A percentile compares a stretch with the other conserved stretches of the same genome.
phyloP scores from a whole-genome alignment of 768 basidiomycete species.

The Psilocybe sp. region DNA sequence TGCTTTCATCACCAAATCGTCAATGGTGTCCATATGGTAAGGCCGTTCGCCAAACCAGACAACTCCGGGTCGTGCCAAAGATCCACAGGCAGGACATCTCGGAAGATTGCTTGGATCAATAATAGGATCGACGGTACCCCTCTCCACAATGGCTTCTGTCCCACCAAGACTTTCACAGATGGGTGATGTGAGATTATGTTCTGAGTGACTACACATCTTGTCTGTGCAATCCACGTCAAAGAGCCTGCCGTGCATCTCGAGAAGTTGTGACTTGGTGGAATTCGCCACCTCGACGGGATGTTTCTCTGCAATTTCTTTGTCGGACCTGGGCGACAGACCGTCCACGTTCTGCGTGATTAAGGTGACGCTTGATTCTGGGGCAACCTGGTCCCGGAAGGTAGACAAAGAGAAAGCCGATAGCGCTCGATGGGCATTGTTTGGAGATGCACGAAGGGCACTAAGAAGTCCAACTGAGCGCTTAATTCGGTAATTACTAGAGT shows the following conservation, averaged over 20 bases:
- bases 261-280: slow-evolving; percentile 20
- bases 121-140: slow-evolving; percentile 29
- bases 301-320: slow-evolving; percentile 23
- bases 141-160: slow-evolving; percentile 38
- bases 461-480: slow-evolving; percentile 7
- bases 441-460: slow-evolving; percentile 45
- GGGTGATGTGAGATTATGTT: slow-evolving; percentile 39
- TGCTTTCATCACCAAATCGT: slow-evolving; percentile 37
- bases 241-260: slow-evolving; percentile 65
- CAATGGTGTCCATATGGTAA: slow-evolving; percentile 34
- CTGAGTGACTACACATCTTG: slow-evolving; percentile 33
- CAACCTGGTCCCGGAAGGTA: slow-evolving; percentile 30
- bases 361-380: slow-evolving; percentile 42
- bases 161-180: slow-evolving; percentile 43
- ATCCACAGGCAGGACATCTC: slow-evolving; percentile 39
- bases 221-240: slow-evolving; percentile 53
- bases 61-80: slow-evolving; percentile 48
- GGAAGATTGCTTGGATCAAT: slow-evolving; percentile 40
- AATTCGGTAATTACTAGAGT: not conserved
- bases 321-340: slow-evolving; percentile 41
- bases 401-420: slow-evolving; percentile 46
- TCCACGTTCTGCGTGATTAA: slow-evolving; percentile 68
- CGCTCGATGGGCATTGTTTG: slow-evolving; percentile 56
- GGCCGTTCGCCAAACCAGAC: slow-evolving; percentile 59
- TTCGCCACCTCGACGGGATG: slow-evolving; percentile 11